Percentiles rank a stretch among this genome's conserved stretches.
Evolutionary conservation across 2,329 filamentous ascomycete species (phyloP).

Genomic region (Aspergillus latus): DNA sequence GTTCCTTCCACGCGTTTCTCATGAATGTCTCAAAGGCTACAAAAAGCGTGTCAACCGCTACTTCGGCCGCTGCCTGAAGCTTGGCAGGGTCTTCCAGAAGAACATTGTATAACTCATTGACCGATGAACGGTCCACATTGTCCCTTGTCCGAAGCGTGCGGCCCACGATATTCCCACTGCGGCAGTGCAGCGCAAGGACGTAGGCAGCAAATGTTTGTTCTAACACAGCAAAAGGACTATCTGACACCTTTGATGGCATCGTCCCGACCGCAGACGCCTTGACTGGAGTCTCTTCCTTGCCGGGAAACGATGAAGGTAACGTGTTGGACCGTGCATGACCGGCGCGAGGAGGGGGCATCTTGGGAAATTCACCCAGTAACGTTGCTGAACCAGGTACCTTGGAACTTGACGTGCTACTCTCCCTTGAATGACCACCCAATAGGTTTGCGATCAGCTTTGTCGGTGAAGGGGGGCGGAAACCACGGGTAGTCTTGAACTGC

Average conservation of each 20-base stretch:
- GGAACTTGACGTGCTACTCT: conserved; percentile 28
- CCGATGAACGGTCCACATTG: conserved; percentile 70
- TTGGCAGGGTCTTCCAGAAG: conserved; percentile 81
- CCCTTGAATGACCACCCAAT: conserved; percentile 55
- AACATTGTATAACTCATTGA: conserved; percentile 88
- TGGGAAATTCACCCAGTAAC: conserved; percentile 45
- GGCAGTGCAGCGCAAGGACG: conserved; percentile 74
- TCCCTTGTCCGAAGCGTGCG: conserved; percentile 70
- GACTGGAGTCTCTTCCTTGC: conserved; percentile 40
- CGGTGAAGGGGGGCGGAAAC: conserved; percentile 77
- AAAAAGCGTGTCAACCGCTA: conserved; percentile 80
- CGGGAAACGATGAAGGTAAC: conserved; percentile 47
- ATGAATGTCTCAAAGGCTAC: conserved; percentile 93
- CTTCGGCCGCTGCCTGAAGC: conserved; percentile 71
- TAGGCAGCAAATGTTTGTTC: conserved; percentile 86
- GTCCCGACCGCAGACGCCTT: conserved; percentile 56
- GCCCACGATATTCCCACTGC: conserved; percentile 84
- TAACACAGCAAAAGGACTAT: conserved; percentile 69
- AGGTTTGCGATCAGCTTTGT: conserved; percentile 87
- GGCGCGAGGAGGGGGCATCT: conserved; percentile 40
- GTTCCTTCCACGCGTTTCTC: conserved; percentile 80
- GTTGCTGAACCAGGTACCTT: conserved; percentile 39
- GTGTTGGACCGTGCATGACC: conserved; percentile 45
- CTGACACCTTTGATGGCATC: conserved; percentile 48
- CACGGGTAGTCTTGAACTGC: conserved; percentile 59